These are phyloP conservation scores for Perkinsus chesapeaki DNA, from an alignment of 169 alveolate species.

Conservation along the genomic window DNA sequence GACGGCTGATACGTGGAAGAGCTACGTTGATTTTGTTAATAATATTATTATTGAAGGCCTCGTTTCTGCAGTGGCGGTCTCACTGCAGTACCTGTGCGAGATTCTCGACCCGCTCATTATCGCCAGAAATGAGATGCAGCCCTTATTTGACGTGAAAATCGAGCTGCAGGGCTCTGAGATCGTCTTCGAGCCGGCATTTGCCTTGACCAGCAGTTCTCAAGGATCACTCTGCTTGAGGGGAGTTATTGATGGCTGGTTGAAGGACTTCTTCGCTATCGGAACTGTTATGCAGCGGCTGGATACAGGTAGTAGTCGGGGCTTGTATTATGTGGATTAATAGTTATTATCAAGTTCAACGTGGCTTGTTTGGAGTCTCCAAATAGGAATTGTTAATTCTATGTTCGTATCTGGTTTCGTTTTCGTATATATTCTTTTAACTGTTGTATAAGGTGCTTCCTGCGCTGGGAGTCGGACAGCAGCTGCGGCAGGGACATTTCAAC, in stretches of 20 bases:
- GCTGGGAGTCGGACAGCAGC: too few species aligned
- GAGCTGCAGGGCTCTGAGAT: conserved; percentile 59
- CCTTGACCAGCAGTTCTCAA: conserved; percentile 21
- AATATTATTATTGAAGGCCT: conserved; percentile 77
- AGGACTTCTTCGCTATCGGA: conserved; percentile 69
- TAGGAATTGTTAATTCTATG: too few species aligned
- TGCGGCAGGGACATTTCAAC: too few species aligned
- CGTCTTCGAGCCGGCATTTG: conserved; percentile 71
- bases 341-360: too few species aligned
- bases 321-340: too few species aligned
- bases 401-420: too few species aligned
- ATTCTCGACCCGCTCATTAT: conserved; percentile 63
- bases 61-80: conserved; percentile 59
- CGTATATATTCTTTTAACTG: too few species aligned
- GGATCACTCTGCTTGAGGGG: conserved; percentile 52
- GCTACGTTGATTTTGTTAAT: conserved; percentile 71
- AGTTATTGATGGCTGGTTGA: conserved; percentile 67
- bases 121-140: conserved; percentile 61
- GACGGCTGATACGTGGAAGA: conserved; percentile 74
- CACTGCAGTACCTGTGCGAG: conserved; percentile 66
- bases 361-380: too few species aligned
- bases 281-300: conserved; percentile 70
- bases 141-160: conserved; percentile 77
- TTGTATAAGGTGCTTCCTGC: too few species aligned
- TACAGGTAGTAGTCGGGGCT: conserved; percentile 15